Evolutionary conservation across 768 basidiomycete species (phyloP).

Genomic region (Kondoa subrosea): DNA sequence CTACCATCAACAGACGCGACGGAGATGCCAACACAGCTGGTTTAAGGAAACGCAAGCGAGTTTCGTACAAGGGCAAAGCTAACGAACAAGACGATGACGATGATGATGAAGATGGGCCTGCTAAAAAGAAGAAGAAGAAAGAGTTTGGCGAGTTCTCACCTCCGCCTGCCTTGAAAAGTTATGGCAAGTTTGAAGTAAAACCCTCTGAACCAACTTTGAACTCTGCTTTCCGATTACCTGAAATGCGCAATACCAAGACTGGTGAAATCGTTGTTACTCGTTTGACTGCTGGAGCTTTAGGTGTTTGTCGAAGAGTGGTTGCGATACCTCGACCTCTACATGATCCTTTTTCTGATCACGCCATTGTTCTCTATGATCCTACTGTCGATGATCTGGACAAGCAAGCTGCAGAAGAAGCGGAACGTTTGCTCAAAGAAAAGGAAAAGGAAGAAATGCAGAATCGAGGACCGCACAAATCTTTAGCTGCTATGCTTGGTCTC

Average conservation of each 20-base stretch:
- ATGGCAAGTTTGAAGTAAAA: conserved; percentile 12
- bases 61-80: conserved; percentile 56
- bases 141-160: conserved; percentile 35
- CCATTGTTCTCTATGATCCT: conserved; percentile 91
- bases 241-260: conserved; percentile 17
- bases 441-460: conserved; percentile 46
- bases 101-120: conserved; percentile 38
- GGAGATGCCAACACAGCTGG: conserved; percentile 4
- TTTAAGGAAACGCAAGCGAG: conserved; percentile 64
- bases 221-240: conserved; percentile 13
- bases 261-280: conserved; percentile 18
- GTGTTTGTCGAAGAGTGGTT: conserved; percentile 61
- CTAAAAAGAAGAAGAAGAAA: conserved; percentile 50
- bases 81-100: conserved; percentile 36
- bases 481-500: conserved; percentile 60
- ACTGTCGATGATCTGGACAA: conserved; percentile 87
- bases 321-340: conserved; percentile 81
- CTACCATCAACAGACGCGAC: conserved; percentile 9
- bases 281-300: conserved; percentile 41
- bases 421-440: conserved; percentile 32
- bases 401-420: conserved; percentile 39
- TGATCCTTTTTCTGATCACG: conserved; percentile 94
- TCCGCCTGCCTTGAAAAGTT: background rate
- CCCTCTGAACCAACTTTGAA: conserved; percentile 8
- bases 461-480: conserved; percentile 86